Conservation (phyloP, 2,329 filamentous ascomycete genomes). For the Aspergillus sp. region DNA sequence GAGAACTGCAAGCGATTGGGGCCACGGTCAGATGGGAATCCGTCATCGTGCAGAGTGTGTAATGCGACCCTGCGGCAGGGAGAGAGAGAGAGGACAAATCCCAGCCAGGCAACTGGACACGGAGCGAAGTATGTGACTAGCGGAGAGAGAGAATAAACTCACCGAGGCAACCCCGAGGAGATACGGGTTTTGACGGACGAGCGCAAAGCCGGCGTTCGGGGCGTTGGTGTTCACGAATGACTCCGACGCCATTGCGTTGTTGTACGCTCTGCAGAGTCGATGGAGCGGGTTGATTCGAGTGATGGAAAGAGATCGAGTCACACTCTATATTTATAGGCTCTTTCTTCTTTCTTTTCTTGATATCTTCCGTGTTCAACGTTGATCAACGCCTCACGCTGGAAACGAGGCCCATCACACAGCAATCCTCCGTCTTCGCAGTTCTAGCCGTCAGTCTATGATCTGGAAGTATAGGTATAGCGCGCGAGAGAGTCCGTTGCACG, state of each 20-base stretch:
- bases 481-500: too few species aligned
- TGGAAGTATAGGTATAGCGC: not conserved
- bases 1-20: slow-evolving; percentile 31
- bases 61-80: too few species aligned
- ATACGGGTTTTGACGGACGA: slow-evolving; percentile 43
- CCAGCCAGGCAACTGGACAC: not conserved
- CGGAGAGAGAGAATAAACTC: slow-evolving; percentile 7
- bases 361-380: not conserved
- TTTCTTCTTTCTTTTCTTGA: not conserved
- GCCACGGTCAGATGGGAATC: not conserved
- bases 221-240: slow-evolving; percentile 13
- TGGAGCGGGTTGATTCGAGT: not conserved
- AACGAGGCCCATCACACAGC: not conserved
- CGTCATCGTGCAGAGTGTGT: not conserved
- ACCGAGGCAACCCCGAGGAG: slow-evolving; percentile 47
- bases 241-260: slow-evolving; percentile 16
- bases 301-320: not conserved
- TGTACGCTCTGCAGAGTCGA: not conserved
- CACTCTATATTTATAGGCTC: not conserved
- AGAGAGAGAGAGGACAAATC: not conserved
- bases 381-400: not conserved
- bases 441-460: not conserved
- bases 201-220: slow-evolving; percentile 24
- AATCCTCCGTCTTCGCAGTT: not conserved
- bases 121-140: not conserved